A percentile compares a stretch with the other conserved stretches of the same genome.
These are phyloP conservation scores for Macaranga tanarius DNA, from an alignment of 441 rosid genomes.

Conservation along the genomic window DNA sequence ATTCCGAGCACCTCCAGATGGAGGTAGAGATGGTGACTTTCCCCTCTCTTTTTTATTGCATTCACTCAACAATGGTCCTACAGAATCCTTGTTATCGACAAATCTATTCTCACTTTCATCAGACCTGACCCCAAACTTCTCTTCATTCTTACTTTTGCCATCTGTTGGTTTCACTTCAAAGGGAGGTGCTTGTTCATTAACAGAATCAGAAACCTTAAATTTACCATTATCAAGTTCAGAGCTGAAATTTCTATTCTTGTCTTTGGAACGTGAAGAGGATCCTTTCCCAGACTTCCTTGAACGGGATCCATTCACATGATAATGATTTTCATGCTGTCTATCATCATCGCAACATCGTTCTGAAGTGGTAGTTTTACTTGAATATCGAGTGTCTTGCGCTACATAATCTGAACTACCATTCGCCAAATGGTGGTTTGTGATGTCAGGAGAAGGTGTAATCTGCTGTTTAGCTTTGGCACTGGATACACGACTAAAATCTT, in stretches of 20 bases:
- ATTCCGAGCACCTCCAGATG: slow-evolving; percentile 47
- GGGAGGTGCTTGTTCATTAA: slow-evolving; percentile 27
- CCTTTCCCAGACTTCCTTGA: slow-evolving; percentile 63
- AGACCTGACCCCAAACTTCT: slow-evolving; percentile 33
- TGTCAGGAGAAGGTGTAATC: slow-evolving; percentile 44
- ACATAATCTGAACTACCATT: slow-evolving; percentile 48
- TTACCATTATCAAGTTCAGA: slow-evolving; percentile 41
- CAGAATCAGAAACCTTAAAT: slow-evolving; percentile 30
- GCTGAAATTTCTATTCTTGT: slow-evolving; percentile 46
- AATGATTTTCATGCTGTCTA: slow-evolving; percentile 45
- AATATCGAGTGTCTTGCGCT: slow-evolving; percentile 37
- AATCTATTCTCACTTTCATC: slow-evolving; percentile 46
- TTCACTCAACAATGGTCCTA: slow-evolving; percentile 37
- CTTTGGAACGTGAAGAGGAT: slow-evolving; percentile 65
- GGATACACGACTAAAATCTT: slow-evolving; percentile 36
- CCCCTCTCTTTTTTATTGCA: slow-evolving; percentile 47
- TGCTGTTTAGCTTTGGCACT: slow-evolving; percentile 49
- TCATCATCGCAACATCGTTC: slow-evolving; percentile 43
- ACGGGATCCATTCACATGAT: slow-evolving; percentile 41
- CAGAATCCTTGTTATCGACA: slow-evolving; percentile 44
- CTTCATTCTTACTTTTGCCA: slow-evolving; percentile 42
- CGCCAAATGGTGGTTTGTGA: slow-evolving; percentile 30
- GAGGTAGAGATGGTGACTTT: slow-evolving; percentile 41
- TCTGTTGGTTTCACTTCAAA: slow-evolving; percentile 43
- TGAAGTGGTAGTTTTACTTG: slow-evolving; percentile 32